Evolutionary conservation across 257 asterid genomes (phyloP), one percentile per base, ranked within the genome.

Genomic region (Echites panduratus): DNA sequence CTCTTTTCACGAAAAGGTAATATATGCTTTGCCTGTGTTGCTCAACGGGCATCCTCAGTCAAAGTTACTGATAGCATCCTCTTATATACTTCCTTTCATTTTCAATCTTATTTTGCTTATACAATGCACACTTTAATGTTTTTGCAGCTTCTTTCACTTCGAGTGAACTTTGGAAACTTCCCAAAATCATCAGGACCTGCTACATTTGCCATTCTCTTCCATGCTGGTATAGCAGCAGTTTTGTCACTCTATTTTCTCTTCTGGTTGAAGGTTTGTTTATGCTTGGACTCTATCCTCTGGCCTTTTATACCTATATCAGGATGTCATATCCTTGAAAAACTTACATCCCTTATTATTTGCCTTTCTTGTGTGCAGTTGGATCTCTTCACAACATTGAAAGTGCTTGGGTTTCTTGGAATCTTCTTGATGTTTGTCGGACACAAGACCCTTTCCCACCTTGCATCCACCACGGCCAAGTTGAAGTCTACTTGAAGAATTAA

Each of bases 371-470:
- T 83, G 85, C 93, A 93, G 98, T 86, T 91, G 90, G 93, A 95
- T 79, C 88, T 95, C 52, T 95, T 95, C 84, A 87, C 90, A 64
- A 95, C 99, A 45, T 73, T 95, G 86, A 95, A 89, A 87, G 86
- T 85, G 63, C 98, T 95, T 67, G 97, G 98, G 66, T 59, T 95
- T 52, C 66, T 91, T 82, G 99, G 96, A 68, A 74, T 86, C 65
- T 92, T 92, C 88, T 90, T 92, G 91, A 79, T 90, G 87, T 76
- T 91, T 75, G 91, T 88, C 4, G 99, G 99, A 73, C 98, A 95
- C 80, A 90, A 85, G 82, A 85, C 96, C 13, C 96, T 95, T 53
- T 88, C 99, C 29, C 89, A 95, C 78, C 91, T 85, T n/a, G 98
- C 99, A 10, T 86, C 95, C 50, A 61, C 89, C 6, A 87, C 97